Base-by-base conservation (phyloP, 768 basidiomycete genomes). In the Rhodocollybia butyracea region DNA sequence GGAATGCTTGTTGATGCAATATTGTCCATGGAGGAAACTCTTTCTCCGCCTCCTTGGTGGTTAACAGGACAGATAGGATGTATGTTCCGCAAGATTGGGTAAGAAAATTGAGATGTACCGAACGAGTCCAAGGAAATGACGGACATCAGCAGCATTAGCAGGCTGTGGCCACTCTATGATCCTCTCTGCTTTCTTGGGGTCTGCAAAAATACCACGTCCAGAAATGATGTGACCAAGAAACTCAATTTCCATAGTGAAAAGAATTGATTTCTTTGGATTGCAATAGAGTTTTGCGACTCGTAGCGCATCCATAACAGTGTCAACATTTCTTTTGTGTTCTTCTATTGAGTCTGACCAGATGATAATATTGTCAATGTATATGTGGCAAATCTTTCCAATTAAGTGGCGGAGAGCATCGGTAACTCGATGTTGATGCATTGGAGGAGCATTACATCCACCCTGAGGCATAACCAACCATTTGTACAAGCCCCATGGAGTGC, bases 331-430 rank as follows among this genome's bases (percentile, higher is more conserved):
- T 0, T 56, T 38, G 26, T 78, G 76, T 47, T 76, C 70, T 3
- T 70, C 70, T 0, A 72, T 17, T 0, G 62, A 57, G 0, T 74
- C 10, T 0, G 75, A 80, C 71, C 73, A 79, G 24, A 79, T 76
- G 13, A 80, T 63, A 39, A 79, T 74, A 48, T 79, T 70, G 52
- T 80, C 74, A 0, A 79, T 61, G 55, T 80, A 79, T 0, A 76
- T 67, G 53, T 79, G 73, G 48, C n/a, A n/a, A n/a, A n/a, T n/a
- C n/a, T n/a, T n/a, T n/a, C n/a, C n/a, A n/a, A n/a, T n/a, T n/a
- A n/a, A 61, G 0, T 65, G 57, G 0, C 59, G 42, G 0, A 82
- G 62, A 0, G 74, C 72, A 2, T 57, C 50, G 3, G 65, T 72
- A 46, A 78, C 70, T 0, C 68, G 56, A 0, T 64, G 52, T 31